These are phyloP conservation scores for Plenodomus lindquistii DNA, from an alignment of 2,329 filamentous ascomycete genomes.

Conservation along the genomic window DNA sequence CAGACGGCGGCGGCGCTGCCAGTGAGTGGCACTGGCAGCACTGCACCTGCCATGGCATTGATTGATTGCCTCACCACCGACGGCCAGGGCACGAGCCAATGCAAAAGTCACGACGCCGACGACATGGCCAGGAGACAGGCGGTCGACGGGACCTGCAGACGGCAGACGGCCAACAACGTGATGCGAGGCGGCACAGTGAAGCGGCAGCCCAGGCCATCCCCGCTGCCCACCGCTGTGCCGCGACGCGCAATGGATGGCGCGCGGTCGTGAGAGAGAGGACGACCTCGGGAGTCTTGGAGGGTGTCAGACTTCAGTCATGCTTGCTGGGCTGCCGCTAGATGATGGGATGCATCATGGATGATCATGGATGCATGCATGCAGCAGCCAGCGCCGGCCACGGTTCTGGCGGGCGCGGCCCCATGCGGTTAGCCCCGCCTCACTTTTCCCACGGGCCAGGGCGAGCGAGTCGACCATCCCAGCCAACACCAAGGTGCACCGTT, in stretches of 20 bases:
- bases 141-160: conserved; percentile 12
- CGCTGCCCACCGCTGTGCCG: conserved; percentile 33
- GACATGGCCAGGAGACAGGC: conserved; percentile 33
- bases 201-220: conserved; percentile 34
- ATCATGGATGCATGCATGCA: conserved; percentile 18
- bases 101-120: conserved; percentile 24
- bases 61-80: too few relatives aligned
- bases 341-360: conserved; percentile 18
- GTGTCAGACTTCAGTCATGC: conserved; percentile 19
- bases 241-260: conserved; percentile 20
- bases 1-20: too few relatives aligned
- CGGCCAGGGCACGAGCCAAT: conserved; percentile 28
- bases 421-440: conserved; percentile 33
- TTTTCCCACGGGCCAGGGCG: conserved; percentile 35
- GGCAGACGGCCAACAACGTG: too few relatives aligned
- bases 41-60: too few relatives aligned
- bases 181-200: conserved; percentile 24
- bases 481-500: too few relatives aligned
- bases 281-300: conserved; percentile 17
- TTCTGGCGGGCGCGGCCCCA: conserved; percentile 3
- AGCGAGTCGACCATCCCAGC: conserved; percentile 10
- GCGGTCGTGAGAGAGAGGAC: conserved; percentile 16
- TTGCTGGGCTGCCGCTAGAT: conserved; percentile 15
- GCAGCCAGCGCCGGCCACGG: conserved; percentile 6
- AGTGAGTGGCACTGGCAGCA: too few relatives aligned